A percentile compares a stretch with the other conserved stretches of the same genome.
phyloP scores from a whole-genome alignment of 352 stramenopile genomes.

The Sclerospora graminicola region DNA sequence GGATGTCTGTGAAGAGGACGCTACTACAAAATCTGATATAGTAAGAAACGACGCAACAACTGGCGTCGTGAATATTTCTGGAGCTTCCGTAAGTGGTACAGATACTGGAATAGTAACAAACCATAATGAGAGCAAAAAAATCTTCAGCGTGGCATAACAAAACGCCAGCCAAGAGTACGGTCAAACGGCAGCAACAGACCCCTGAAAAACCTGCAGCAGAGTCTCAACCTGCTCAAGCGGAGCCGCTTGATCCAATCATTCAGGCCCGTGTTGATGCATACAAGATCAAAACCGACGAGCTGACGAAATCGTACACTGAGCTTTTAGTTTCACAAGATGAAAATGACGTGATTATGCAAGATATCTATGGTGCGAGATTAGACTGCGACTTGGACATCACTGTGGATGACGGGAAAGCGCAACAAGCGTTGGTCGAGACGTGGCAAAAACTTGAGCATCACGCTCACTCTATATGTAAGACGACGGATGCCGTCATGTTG shows the following conservation, averaged over 20 bases:
- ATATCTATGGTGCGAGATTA: conserved; percentile 60
- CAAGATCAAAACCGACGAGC: conserved; percentile 62
- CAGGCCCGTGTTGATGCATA: conserved; percentile 63
- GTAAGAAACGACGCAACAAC: not conserved
- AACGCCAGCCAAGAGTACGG: not conserved
- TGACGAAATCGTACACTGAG: conserved; percentile 35
- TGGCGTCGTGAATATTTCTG: conserved; percentile 17
- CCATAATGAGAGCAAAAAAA: conserved; percentile 7
- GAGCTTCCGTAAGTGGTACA: not conserved
- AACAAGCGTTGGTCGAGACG: conserved; percentile 8
- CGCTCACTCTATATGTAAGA: conserved; percentile 3
- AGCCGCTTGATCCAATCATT: conserved; percentile 40
- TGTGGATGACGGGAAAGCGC: conserved; percentile 9
- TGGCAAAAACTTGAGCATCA: conserved; percentile 21
- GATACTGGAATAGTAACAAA: not conserved
- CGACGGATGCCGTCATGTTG: conserved; percentile 10
- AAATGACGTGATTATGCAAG: conserved; percentile 37
- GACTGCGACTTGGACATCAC: conserved; percentile 36
- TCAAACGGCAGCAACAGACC: conserved; percentile 20
- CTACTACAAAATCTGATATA: not conserved
- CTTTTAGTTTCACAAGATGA: conserved; percentile 19
- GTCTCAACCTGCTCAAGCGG: conserved; percentile 6
- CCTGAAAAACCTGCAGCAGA: conserved; percentile 10
- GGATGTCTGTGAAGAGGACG: conserved; percentile 6
- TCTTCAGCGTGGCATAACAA: conserved; percentile 1